Base-by-base conservation (phyloP, 352 stramenopile species). In the Elongisporangium senticosum region DNA sequence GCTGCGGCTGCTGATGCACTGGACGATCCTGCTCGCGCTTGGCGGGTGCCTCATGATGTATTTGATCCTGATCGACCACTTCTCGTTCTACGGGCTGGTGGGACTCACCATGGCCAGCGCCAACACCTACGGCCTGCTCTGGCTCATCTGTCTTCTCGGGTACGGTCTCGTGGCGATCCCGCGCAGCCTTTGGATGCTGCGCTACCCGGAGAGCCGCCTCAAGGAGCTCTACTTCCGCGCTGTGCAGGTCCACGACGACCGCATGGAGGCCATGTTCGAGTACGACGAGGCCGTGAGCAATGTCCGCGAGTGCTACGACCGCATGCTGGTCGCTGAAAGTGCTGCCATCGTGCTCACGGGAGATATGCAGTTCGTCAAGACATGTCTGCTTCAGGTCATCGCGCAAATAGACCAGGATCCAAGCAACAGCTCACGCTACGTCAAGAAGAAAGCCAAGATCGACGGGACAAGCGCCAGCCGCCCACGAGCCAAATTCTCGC, bases 61-160 rank as follows among this genome's bases (percentile, higher is more conserved):
- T 48, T 62, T 91, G 39, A 56, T 89, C 19, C 66, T 88, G 3
- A 71, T 88, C 19, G 71, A 72, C 28, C 77, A 86, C 48, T 78
- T 89, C 52, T 80, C 74, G 7, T 43, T 80, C 6, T 70, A 66
- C 40, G 76, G 77, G 0, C 53, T 89, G 14, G 3, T 79, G 13
- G 77, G 77, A 0, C 66, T 91, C 15, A 68, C 71, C 0, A 89
- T 91, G 79, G 77, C 81, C 3, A 62, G 60, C 1, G 76, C 68
- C 37, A 90, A 91, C 64, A 86, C 77, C 14, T 91, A 91, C 59
- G 79, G 82, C 10, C 53, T 91, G 28, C 55, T 73, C 11, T 86
- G 75, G 75, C 64, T 87, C 33, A 86, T 88, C 33, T 56, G 68
- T 17, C 63, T 91, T 43, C 64, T 91, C 6, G 82, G 79, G 0